Evolutionary conservation across 768 basidiomycete genomes (phyloP).

Genomic region (Trametes villosa): DNA sequence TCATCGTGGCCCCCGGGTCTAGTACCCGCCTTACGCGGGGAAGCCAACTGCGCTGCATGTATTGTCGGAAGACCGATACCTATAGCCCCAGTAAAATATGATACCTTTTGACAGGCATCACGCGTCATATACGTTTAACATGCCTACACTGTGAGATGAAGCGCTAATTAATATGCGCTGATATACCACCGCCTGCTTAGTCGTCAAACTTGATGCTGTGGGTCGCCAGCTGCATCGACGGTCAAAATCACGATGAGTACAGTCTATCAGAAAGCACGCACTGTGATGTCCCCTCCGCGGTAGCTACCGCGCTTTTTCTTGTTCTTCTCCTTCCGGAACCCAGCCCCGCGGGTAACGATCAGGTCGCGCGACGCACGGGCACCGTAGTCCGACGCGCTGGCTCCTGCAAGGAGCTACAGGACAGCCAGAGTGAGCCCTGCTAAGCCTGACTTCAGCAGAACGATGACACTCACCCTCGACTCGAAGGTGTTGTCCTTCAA

Average conservation of each 20-base stretch:
- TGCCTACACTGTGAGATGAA: too few species aligned
- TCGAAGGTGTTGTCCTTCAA: slow-evolving; percentile 79
- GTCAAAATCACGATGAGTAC: neutral
- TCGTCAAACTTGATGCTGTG: slow-evolving; percentile 88
- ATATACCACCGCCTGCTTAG: too few species aligned
- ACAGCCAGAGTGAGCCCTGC: neutral
- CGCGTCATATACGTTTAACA: too few species aligned
- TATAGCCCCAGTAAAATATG: too few species aligned
- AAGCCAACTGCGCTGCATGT: too few species aligned
- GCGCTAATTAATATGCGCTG: too few species aligned
- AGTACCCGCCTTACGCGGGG: too few species aligned
- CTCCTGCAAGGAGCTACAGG: slow-evolving; percentile 44
- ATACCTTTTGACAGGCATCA: too few species aligned
- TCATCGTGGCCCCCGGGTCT: too few species aligned
- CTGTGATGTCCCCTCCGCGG: slow-evolving; percentile 93
- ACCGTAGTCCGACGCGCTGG: slow-evolving; percentile 80
- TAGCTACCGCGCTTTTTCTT: slow-evolving; percentile 99
- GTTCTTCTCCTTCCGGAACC: slow-evolving; percentile 99
- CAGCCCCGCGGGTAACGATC: slow-evolving; percentile 90
- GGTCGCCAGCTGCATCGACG: slow-evolving; percentile 60
- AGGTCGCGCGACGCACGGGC: slow-evolving; percentile 83
- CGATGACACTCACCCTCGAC: slow-evolving; percentile 59
- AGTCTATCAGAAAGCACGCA: slow-evolving; percentile 39
- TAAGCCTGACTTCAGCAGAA: slow-evolving; percentile 1
- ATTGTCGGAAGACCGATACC: too few species aligned